phyloP scores from a whole-genome alignment of 352 stramenopile genomes.

The Nothophytophthora sp. region DNA sequence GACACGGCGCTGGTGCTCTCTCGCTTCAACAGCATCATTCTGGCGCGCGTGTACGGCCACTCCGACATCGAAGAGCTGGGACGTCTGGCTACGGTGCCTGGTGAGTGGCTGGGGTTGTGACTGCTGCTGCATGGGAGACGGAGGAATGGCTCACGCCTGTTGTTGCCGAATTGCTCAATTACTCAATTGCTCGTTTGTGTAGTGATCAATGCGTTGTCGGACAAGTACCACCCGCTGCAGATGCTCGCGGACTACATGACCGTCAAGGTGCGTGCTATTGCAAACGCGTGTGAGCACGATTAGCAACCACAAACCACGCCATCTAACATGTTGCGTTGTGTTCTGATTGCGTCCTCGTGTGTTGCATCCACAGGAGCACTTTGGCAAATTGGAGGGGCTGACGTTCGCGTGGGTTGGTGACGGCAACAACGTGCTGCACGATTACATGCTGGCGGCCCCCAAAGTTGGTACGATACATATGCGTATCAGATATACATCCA shows the following conservation, averaged over 20 bases:
- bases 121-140: not conserved
- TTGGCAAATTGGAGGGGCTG: conserved; percentile 85
- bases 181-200: too few species aligned
- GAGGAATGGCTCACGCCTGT: not conserved
- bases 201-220: conserved; percentile 98
- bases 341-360: not conserved
- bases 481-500: too few species aligned
- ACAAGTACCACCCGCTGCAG: conserved; percentile 98
- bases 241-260: conserved; percentile 98
- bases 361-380: conserved; percentile 65
- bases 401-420: conserved; percentile 98
- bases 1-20: conserved; percentile 88
- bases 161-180: not conserved
- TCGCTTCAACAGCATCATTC: conserved; percentile 96
- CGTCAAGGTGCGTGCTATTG: conserved; percentile 82
- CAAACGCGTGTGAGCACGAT: too few species aligned
- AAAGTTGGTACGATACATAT: conserved; percentile 68
- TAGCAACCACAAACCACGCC: too few species aligned
- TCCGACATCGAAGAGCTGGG: conserved; percentile 89
- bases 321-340: too few species aligned
- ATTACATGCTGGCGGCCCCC: conserved; percentile 95
- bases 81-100: conserved; percentile 89
- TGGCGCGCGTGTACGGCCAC: conserved; percentile 96
- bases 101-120: not conserved
- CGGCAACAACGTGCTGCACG: conserved; percentile 98